Conservation (phyloP, 345 rosid genomes). For the Camelina neglecta region DNA sequence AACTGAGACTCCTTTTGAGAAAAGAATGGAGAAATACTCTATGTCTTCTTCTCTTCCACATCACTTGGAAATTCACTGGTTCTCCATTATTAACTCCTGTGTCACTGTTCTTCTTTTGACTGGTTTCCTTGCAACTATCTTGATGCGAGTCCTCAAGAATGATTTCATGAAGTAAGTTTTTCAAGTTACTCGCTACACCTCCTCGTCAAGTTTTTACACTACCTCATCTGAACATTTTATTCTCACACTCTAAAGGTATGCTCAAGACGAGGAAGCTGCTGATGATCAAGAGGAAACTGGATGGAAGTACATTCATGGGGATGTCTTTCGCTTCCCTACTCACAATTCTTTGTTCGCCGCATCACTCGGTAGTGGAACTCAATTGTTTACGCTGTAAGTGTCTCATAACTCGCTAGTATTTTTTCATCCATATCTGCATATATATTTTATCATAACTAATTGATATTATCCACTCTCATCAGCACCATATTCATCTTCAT, state of each 20-base stretch:
- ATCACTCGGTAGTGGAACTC: slow-evolving; percentile 79
- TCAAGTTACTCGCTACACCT: background rate
- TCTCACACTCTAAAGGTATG: slow-evolving; percentile 53
- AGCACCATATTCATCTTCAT: slow-evolving; percentile 79
- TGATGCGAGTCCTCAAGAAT: slow-evolving; percentile 91
- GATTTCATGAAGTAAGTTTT: slow-evolving; percentile 86
- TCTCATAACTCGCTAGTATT: background rate
- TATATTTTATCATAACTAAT: slow-evolving; percentile 12
- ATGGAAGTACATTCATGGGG: slow-evolving; percentile 91
- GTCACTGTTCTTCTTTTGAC: slow-evolving; percentile 92
- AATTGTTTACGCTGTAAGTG: slow-evolving; percentile 79
- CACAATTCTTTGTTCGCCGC: slow-evolving; percentile 80
- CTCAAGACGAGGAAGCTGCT: slow-evolving; percentile 85
- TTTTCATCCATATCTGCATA: background rate
- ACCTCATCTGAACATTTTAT: slow-evolving; percentile 6
- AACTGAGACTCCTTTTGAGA: slow-evolving; percentile 76
- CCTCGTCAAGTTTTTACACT: background rate
- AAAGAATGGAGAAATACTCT: slow-evolving; percentile 90
- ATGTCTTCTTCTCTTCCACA: slow-evolving; percentile 87
- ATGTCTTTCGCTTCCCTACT: slow-evolving; percentile 81
- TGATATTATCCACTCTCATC: background rate
- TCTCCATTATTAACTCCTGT: slow-evolving; percentile 90
- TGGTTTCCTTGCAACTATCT: slow-evolving; percentile 92
- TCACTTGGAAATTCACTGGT: slow-evolving; percentile 95
- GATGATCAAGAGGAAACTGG: slow-evolving; percentile 93